Evolutionary conservation across 192 early-diverging fungal species (phyloP).

Genomic region (Polychytrium aggregatum): DNA sequence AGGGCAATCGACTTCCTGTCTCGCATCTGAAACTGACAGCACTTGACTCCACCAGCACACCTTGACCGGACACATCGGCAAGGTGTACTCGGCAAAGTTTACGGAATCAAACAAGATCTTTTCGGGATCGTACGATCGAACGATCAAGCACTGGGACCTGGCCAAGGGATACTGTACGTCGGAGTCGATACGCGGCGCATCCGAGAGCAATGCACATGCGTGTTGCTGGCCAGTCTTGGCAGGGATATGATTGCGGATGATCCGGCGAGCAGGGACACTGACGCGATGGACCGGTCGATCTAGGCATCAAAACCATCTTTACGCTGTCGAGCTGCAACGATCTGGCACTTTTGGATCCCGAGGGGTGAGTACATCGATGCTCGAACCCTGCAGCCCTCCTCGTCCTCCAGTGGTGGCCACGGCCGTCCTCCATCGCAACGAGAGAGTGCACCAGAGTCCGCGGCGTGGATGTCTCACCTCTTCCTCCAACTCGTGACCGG

Average conservation of each 20-base stretch:
- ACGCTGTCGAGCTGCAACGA: conserved; percentile 93
- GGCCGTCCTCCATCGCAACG: no score
- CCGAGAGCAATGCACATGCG: background rate
- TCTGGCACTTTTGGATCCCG: conserved; percentile 62
- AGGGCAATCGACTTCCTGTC: no score
- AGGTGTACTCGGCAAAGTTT: conserved; percentile 82
- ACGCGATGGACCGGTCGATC: background rate
- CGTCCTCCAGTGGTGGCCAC: no score
- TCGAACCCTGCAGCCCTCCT: no score
- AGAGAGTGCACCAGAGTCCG: background rate
- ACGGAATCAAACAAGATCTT: conserved; percentile 71
- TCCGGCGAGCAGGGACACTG: no score
- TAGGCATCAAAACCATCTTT: conserved; percentile 77
- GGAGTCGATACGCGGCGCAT: background rate
- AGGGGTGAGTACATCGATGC: conserved; percentile 37
- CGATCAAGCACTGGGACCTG: conserved; percentile 93
- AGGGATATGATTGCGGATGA: no score
- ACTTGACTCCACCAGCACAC: conserved; percentile 56
- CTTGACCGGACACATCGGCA: conserved; percentile 87
- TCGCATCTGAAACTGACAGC: no score
- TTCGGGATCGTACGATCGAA: conserved; percentile 90
- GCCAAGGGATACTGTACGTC: conserved; percentile 73
- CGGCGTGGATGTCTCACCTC: background rate
- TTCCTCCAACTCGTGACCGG: conserved; percentile 3
- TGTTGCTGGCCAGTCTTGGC: no score